Evolutionary conservation across 805 yeast genomes (phyloP).

Genomic region (Saccharomycopsis fodiens): DNA sequence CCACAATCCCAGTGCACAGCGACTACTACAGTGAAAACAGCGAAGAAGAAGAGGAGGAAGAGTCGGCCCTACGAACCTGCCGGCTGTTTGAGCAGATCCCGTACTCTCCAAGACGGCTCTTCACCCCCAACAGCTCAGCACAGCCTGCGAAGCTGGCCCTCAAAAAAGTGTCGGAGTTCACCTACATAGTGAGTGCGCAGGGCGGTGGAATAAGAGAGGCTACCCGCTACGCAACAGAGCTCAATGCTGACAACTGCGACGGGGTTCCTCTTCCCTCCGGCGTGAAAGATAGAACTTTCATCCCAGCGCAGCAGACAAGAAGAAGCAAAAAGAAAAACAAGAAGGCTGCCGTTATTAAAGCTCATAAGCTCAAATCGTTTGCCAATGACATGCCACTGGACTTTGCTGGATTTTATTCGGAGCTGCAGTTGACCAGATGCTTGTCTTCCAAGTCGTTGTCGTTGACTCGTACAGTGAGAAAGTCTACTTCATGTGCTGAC

Average conservation of each 20-base stretch:
- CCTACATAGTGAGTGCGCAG: slow-evolving; percentile 52
- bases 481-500: too few species aligned
- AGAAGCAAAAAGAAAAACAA: slow-evolving; percentile 15
- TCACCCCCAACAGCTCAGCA: slow-evolving; percentile 14
- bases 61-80: slow-evolving; percentile 1
- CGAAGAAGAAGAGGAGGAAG: slow-evolving; percentile 7
- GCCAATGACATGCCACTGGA: neutral
- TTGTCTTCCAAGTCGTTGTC: too few species aligned
- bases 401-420: slow-evolving; percentile 13
- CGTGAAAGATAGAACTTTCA: slow-evolving; percentile 1
- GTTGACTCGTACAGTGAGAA: too few species aligned
- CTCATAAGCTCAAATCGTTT: slow-evolving; percentile 6
- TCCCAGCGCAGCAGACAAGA: slow-evolving; percentile 17
- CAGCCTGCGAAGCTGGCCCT: slow-evolving; percentile 15
- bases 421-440: neutral
- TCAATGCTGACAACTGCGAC: slow-evolving; percentile 53
- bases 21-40: neutral
- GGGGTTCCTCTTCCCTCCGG: slow-evolving; percentile 54
- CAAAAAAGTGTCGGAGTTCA: slow-evolving; percentile 24
- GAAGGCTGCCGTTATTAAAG: slow-evolving; percentile 19
- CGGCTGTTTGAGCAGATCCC: slow-evolving; percentile 12
- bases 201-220: slow-evolving; percentile 57
- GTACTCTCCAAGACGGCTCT: slow-evolving; percentile 9
- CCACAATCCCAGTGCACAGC: neutral
- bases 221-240: slow-evolving; percentile 61